Evolutionary conservation across 1,284 basidiomycete species (phyloP).

Genomic region (Fomitopsis schrenkii): DNA sequence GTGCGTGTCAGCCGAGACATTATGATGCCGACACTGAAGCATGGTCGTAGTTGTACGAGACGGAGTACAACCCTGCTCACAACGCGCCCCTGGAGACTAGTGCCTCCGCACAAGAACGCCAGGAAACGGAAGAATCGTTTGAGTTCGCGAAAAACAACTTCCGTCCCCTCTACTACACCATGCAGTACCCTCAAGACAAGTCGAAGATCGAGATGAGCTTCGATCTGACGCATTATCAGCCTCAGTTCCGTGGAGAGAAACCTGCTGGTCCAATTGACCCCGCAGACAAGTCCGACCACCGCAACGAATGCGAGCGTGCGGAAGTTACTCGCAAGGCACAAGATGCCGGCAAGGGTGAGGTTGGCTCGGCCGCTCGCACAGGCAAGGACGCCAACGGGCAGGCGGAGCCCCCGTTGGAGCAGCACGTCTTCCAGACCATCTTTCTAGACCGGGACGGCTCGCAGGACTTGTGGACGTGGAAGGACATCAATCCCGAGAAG

Average conservation of each 20-base stretch:
- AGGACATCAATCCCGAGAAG: conserved; percentile 46
- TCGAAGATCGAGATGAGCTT: conserved; percentile 63
- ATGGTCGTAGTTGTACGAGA: conserved; percentile 40
- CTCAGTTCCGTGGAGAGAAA: conserved; percentile 35
- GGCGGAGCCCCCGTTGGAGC: conserved; percentile 28
- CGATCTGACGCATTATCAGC: conserved; percentile 54
- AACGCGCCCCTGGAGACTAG: conserved; percentile 32
- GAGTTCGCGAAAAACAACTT: conserved; percentile 45
- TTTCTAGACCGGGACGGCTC: conserved; percentile 52
- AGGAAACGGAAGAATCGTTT: conserved; percentile 37
- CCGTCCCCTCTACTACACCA: conserved; percentile 53
- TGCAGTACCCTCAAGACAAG: conserved; percentile 50
- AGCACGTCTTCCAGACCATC: conserved; percentile 65
- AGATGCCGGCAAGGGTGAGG: conserved; percentile 12
- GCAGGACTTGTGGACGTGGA: conserved; percentile 46
- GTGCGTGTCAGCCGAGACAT: conserved; percentile 17
- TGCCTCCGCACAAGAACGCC: conserved; percentile 28
- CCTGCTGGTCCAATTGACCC: conserved; percentile 22
- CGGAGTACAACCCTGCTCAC: conserved; percentile 37
- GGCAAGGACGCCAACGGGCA: conserved; percentile 18
- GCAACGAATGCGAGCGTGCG: conserved; percentile 18
- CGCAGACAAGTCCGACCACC: conserved; percentile 15
- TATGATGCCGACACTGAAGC: neutral
- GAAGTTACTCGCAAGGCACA: conserved; percentile 14
- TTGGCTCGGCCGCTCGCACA: conserved; percentile 17